phyloP scores from a whole-genome alignment of 805 yeast species.

The Candida vartiovaarae region DNA sequence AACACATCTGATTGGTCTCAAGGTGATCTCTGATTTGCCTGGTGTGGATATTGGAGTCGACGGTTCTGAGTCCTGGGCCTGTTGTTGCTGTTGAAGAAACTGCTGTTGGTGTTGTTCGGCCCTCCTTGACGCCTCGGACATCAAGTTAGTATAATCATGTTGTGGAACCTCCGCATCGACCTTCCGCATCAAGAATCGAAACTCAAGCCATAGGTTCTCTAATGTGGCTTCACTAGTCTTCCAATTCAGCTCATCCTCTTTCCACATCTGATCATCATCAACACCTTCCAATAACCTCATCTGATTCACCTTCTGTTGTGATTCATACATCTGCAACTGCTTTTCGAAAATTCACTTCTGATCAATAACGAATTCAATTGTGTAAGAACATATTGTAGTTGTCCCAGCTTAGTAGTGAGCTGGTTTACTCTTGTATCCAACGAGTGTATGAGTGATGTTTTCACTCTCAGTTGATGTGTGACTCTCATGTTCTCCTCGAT shows the following conservation, averaged over 20 bases:
- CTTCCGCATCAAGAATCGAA: conserved; percentile 25
- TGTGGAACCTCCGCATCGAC: conserved; percentile 5
- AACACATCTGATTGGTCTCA: conserved; percentile 16
- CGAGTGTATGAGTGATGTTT: conserved; percentile 11
- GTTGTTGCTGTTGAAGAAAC: no score
- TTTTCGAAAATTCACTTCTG: conserved; percentile 26
- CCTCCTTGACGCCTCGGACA: no score
- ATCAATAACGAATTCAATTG: conserved; percentile 23
- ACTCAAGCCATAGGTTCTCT: conserved; percentile 37
- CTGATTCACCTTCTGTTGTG: conserved; percentile 12
- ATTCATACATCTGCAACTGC: conserved; percentile 22
- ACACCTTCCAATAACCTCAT: conserved; percentile 9
- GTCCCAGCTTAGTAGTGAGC: conserved; percentile 16
- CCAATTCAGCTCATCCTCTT: conserved; percentile 34
- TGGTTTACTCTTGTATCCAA: conserved; percentile 18
- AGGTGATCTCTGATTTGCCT: conserved; percentile 13
- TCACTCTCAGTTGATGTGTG: conserved; percentile 16
- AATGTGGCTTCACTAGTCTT: conserved; percentile 39
- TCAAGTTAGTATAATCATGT: background rate
- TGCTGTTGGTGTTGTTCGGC: no score
- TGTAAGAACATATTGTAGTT: conserved; percentile 24
- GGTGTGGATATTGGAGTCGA: conserved; percentile 4
- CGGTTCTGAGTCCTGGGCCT: background rate
- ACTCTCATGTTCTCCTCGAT: conserved; percentile 20
- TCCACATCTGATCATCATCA: conserved; percentile 16